Percentiles rank a stretch among this genome's conserved stretches.
Evolutionary conservation across 805 yeast genomes (phyloP).

Genomic region (Ogataea philodendri): DNA sequence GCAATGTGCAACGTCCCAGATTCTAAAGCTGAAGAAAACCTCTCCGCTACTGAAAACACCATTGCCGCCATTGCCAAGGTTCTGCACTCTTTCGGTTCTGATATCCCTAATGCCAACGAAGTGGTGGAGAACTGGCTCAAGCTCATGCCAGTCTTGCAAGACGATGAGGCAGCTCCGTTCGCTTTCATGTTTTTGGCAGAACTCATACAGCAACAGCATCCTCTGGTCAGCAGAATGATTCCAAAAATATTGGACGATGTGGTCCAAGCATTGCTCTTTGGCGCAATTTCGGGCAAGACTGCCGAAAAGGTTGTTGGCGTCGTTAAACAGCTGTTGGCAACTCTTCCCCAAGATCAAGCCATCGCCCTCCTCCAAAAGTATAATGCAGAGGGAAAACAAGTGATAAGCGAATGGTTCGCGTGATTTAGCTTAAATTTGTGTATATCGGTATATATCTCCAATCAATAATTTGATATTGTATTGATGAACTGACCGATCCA

Average conservation of each 20-base stretch:
- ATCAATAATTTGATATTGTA: conserved; percentile 6
- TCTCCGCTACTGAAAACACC: conserved; percentile 84
- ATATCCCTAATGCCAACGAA: conserved; percentile 58
- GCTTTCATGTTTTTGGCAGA: conserved; percentile 74
- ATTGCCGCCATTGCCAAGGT: conserved; percentile 82
- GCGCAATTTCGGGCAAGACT: conserved; percentile 65
- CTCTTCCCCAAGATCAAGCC: conserved; percentile 69
- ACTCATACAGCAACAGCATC: conserved; percentile 65
- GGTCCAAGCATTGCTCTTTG: conserved; percentile 69
- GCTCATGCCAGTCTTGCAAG: conserved; percentile 77
- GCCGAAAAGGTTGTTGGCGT: conserved; percentile 63
- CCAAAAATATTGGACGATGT: conserved; percentile 66
- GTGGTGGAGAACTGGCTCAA: conserved; percentile 75
- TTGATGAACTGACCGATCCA: conserved; percentile 2
- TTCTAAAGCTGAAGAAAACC: conserved; percentile 79
- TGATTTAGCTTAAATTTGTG: conserved; percentile 13
- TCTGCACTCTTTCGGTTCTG: conserved; percentile 58
- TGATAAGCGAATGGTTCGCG: conserved; percentile 38
- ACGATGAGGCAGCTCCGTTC: conserved; percentile 85
- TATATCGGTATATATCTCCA: conserved; percentile 4
- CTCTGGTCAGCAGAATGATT: conserved; percentile 49
- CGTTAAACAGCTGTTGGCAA: conserved; percentile 60
- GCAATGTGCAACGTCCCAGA: conserved; percentile 74
- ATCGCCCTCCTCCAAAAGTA: conserved; percentile 60
- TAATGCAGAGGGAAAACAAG: conserved; percentile 58